phyloP scores from a whole-genome alignment of 257 asterid genomes.

The Datura wrightii region DNA sequence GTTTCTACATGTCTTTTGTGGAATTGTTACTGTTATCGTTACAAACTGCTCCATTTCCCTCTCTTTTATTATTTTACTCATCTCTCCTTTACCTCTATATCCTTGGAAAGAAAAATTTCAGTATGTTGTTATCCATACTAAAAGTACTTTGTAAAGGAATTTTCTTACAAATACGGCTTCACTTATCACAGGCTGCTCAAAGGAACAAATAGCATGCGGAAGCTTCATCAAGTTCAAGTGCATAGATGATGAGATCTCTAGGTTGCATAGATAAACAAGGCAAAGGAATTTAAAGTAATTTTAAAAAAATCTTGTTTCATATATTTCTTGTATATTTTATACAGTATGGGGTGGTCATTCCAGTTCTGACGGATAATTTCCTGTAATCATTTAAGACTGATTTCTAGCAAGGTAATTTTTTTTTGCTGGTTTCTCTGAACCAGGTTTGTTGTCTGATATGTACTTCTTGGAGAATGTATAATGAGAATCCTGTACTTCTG shows the following conservation, averaged over 20 bases:
- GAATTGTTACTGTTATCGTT: background rate
- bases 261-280: background rate
- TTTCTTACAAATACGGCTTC: background rate
- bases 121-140: background rate
- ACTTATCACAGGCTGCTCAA: constrained; percentile 40
- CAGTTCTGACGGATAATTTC: background rate
- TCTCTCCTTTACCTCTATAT: background rate
- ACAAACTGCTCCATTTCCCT: background rate
- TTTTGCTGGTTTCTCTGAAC: background rate
- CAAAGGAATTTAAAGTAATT: background rate
- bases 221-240: constrained; percentile 12
- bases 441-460: background rate
- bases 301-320: background rate
- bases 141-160: background rate
- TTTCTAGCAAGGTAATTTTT: background rate
- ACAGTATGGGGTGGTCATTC: background rate
- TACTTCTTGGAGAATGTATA: background rate
- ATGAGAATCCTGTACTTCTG: background rate
- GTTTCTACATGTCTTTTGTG: background rate
- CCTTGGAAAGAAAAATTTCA: background rate
- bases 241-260: background rate
- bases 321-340: background rate
- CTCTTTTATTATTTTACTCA: background rate
- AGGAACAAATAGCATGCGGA: constrained; percentile 31
- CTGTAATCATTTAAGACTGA: background rate